Conservation (phyloP, 2,329 filamentous ascomycete species). For the Fusarium chaquense region DNA sequence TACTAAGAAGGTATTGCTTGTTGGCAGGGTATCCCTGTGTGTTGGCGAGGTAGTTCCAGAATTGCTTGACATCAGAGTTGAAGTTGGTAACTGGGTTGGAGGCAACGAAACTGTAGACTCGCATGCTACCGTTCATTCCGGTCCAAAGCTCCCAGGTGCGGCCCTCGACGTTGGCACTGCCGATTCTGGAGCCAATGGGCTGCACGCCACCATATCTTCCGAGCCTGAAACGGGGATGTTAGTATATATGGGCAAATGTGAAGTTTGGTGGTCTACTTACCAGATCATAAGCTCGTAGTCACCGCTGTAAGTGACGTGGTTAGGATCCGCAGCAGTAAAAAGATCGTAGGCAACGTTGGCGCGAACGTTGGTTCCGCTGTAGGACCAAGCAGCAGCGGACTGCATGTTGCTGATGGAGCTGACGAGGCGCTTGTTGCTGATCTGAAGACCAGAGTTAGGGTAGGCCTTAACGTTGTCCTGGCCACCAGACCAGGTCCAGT, state of each 20-base stretch:
- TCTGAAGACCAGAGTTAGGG: constrained; percentile 18
- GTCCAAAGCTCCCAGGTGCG: constrained; percentile 21
- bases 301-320: constrained; percentile 11
- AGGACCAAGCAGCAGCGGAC: constrained; percentile 25
- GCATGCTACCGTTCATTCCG: constrained; percentile 22
- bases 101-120: constrained; percentile 24
- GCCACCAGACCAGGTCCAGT: constrained; percentile 21
- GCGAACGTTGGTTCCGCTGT: constrained; percentile 20
- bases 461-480: constrained; percentile 20
- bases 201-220: constrained; percentile 7
- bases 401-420: constrained; percentile 23
- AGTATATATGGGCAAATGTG: background rate
- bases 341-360: constrained; percentile 26
- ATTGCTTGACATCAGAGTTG: constrained; percentile 29
- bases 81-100: constrained; percentile 8
- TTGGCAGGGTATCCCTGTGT: constrained; percentile 11
- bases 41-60: constrained; percentile 26
- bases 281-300: constrained; percentile 29
- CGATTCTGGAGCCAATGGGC: constrained; percentile 14
- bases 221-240: background rate
- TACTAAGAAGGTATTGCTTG: constrained; percentile 24
- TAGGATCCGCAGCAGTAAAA: constrained; percentile 20
- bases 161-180: constrained; percentile 13
- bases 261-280: background rate
- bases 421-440: constrained; percentile 11